Conservation (phyloP, 306 rosid genomes). For the Castanopsis chinensis region DNA sequence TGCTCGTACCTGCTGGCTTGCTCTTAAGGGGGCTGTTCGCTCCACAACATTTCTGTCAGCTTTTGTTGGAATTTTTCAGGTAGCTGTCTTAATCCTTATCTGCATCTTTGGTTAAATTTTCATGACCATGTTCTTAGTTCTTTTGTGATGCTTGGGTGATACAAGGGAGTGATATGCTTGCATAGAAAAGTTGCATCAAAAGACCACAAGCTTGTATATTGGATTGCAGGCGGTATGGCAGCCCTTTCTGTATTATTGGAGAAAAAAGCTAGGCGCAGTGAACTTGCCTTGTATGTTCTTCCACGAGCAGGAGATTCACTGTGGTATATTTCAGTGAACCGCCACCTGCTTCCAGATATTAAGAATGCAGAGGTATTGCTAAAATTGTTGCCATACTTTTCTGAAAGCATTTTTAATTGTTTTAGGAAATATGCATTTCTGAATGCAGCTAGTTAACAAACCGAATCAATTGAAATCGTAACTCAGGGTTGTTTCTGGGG, state of each 20-base stretch:
- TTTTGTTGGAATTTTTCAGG: conserved; percentile 95
- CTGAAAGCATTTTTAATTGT: neutral
- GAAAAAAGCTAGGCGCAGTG: conserved; percentile 88
- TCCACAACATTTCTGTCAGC: conserved; percentile 92
- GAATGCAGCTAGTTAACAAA: neutral
- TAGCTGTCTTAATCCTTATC: conserved; percentile 20
- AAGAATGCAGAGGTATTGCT: conserved; percentile 84
- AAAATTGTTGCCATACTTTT: neutral
- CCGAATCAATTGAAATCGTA: conserved; percentile 6
- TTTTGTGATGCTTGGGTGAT: conserved; percentile 26
- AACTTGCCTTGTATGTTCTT: conserved; percentile 96
- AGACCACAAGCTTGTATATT: conserved; percentile 91
- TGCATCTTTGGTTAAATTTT: conserved; percentile 12
- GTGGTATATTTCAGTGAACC: conserved; percentile 91
- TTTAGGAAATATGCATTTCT: neutral
- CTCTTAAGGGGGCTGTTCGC: conserved; percentile 74
- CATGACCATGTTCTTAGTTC: conserved; percentile 20
- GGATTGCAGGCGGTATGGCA: conserved; percentile 84
- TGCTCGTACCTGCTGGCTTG: conserved; percentile 73
- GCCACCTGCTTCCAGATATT: conserved; percentile 79
- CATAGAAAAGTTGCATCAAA: conserved; percentile 79
- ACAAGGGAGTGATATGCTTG: conserved; percentile 81
- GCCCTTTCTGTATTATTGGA: conserved; percentile 88
- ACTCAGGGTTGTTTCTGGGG: neutral
- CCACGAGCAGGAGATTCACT: conserved; percentile 91